phyloP scores from a whole-genome alignment of 495 filamentous ascomycete species.

The Zalerion maritima region DNA sequence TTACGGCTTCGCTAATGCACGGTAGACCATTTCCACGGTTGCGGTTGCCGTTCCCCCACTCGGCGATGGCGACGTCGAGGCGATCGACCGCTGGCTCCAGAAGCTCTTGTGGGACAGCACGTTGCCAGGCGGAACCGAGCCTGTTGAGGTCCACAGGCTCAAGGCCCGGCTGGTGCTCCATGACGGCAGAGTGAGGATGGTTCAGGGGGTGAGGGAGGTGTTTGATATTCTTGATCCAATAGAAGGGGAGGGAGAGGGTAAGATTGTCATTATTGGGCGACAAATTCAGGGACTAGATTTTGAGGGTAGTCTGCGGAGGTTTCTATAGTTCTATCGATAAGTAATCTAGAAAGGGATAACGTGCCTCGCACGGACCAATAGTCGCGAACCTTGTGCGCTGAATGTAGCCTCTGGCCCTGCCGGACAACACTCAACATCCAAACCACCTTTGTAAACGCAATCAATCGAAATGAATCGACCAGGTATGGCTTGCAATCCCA shows the following conservation, averaged over 20 bases:
- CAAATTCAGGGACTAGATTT: slow-evolving; percentile 39
- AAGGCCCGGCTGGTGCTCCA: slow-evolving; percentile 59
- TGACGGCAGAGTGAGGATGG: slow-evolving; percentile 52
- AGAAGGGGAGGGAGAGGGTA: slow-evolving; percentile 32
- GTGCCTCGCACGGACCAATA: no score
- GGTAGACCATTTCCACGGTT: slow-evolving; percentile 75
- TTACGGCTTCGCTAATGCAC: not conserved
- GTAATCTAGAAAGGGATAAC: no score
- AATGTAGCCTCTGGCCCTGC: no score
- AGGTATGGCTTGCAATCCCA: slow-evolving; percentile 32
- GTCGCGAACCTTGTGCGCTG: no score
- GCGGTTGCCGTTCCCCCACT: slow-evolving; percentile 49
- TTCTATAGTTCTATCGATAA: no score
- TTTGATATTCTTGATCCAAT: slow-evolving; percentile 74
- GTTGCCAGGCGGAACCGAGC: slow-evolving; percentile 32
- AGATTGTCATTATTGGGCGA: slow-evolving; percentile 69
- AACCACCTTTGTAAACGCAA: no score
- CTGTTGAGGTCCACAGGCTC: slow-evolving; percentile 67
- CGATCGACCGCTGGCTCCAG: slow-evolving; percentile 70
- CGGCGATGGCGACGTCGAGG: slow-evolving; percentile 31
- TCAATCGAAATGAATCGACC: slow-evolving; percentile 49
- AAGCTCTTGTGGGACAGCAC: slow-evolving; percentile 68
- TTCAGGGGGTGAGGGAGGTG: slow-evolving; percentile 85
- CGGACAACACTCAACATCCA: no score
- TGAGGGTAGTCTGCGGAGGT: slow-evolving; percentile 20